Percentiles rank a stretch among this genome's conserved stretches.
Conservation (phyloP, 306 rosid genomes). For the Trifolium subterraneum region DNA sequence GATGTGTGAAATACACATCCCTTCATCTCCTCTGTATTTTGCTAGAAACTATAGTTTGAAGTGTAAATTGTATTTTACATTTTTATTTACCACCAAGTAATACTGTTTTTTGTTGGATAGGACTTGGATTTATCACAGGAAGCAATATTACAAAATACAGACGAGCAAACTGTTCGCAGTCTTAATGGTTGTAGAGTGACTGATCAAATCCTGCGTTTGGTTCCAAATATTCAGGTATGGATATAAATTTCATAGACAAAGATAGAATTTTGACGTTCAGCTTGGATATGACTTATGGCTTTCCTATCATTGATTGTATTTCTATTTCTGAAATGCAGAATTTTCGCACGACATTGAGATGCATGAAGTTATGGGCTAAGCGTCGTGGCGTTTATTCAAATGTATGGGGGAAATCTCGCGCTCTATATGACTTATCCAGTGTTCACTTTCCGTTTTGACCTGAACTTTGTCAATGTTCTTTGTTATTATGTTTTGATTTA, state of each 20-base stretch:
- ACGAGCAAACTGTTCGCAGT: constrained; percentile 95
- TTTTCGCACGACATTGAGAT: constrained; percentile 86
- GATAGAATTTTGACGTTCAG: constrained; percentile 8
- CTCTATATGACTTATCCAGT: constrained; percentile 5
- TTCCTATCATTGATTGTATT: constrained; percentile 39
- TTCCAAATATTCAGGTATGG: constrained; percentile 91
- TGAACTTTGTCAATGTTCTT: constrained; percentile 18
- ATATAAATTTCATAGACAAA: constrained; percentile 15
- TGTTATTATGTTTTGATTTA: constrained; percentile 16
- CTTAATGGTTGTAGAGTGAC: constrained; percentile 97
- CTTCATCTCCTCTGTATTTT: constrained; percentile 25
- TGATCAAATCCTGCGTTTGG: constrained; percentile 84
- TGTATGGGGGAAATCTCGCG: constrained; percentile 56
- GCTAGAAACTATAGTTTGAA: constrained; percentile 6
- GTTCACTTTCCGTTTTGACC: constrained; percentile 12
- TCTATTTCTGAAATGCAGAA: constrained; percentile 60
- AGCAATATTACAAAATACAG: constrained; percentile 76
- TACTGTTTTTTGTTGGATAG: constrained; percentile 52
- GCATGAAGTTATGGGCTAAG: constrained; percentile 96
- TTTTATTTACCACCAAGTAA: constrained; percentile 30
- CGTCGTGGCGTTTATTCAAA: constrained; percentile 93
- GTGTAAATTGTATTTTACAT: constrained; percentile 12
- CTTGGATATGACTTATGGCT: constrained; percentile 18
- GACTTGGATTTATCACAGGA: constrained; percentile 91
- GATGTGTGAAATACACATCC: constrained; percentile 11